Percentiles rank a stretch among this genome's conserved stretches.
Conservation (phyloP, 1,139 yeast genomes). For the Suhomyces maxii region DNA sequence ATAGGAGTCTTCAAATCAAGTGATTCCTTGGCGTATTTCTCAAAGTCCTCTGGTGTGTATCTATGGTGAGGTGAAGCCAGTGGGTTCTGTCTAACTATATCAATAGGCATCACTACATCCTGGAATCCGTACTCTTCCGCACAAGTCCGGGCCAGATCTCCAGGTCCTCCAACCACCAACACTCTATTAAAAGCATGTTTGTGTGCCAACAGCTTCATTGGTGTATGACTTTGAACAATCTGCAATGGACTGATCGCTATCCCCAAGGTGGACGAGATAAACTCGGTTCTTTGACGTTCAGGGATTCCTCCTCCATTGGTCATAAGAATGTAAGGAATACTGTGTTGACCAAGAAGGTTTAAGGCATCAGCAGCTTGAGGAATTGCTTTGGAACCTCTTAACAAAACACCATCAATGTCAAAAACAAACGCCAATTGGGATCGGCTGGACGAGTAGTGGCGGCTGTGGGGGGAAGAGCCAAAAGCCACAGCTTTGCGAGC, state of each 20-base stretch:
- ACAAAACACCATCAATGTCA: constrained; percentile 87
- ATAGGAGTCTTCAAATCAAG: constrained; percentile 44
- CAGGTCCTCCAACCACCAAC: constrained; percentile 81
- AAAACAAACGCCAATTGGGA: constrained; percentile 37
- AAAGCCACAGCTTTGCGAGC: not conserved
- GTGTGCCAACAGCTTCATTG: constrained; percentile 63
- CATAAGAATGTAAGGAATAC: constrained; percentile 78
- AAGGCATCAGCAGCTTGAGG: constrained; percentile 70
- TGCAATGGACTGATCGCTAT: constrained; percentile 60
- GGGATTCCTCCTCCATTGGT: constrained; percentile 93
- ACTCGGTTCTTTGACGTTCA: constrained; percentile 62
- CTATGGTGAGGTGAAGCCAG: constrained; percentile 75
- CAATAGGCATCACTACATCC: constrained; percentile 76
- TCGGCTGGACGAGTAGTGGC: constrained; percentile 1
- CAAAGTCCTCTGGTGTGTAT: constrained; percentile 48
- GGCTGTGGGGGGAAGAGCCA: not conserved
- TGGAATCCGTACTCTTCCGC: constrained; percentile 80
- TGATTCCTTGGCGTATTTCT: constrained; percentile 40
- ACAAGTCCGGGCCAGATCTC: constrained; percentile 66
- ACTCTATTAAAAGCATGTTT: constrained; percentile 54
- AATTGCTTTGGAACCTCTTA: constrained; percentile 72
- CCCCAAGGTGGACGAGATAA: constrained; percentile 52
- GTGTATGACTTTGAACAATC: constrained; percentile 89
- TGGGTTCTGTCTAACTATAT: constrained; percentile 58
- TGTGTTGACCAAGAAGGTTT: constrained; percentile 48